phyloP scores from a whole-genome alignment of 2,329 filamentous ascomycete species.

The Hypoxylon sp. region DNA sequence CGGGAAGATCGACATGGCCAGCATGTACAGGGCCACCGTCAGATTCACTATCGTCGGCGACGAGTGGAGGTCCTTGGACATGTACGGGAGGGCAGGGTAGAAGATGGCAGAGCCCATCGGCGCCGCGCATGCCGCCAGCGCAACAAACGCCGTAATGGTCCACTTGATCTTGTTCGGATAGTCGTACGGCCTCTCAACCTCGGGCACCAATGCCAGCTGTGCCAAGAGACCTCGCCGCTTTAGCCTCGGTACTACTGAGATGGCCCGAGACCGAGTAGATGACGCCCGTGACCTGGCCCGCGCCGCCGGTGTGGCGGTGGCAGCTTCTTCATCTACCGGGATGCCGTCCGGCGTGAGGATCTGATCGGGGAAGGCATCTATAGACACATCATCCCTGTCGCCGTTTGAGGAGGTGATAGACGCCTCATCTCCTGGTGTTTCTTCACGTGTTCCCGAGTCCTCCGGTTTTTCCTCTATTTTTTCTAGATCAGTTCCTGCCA shows the following conservation, averaged over 20 bases:
- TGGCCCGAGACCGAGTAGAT: conserved; percentile 28
- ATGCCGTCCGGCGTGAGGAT: conserved; percentile 31
- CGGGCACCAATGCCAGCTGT: conserved; percentile 77
- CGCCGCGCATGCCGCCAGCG: conserved; percentile 79
- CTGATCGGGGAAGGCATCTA: conserved; percentile 32
- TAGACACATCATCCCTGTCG: conserved; percentile 24
- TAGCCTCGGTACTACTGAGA: conserved; percentile 41
- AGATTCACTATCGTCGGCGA: conserved; percentile 77
- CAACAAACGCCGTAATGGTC: conserved; percentile 82
- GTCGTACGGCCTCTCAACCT: conserved; percentile 80
- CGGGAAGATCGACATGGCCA: conserved; percentile 84
- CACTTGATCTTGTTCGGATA: conserved; percentile 84
- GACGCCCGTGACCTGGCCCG: conserved; percentile 36
- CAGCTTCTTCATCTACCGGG: conserved; percentile 38
- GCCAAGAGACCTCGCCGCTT: conserved; percentile 78
- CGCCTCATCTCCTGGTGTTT: conserved; percentile 19
- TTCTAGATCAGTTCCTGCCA: conserved; percentile 27
- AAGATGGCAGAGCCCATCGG: conserved; percentile 89
- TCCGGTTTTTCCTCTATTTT: conserved; percentile 32
- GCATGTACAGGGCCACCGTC: conserved; percentile 83
- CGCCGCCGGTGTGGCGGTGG: conserved; percentile 21
- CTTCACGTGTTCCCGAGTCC: conserved; percentile 9
- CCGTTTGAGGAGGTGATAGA: conserved; percentile 25
- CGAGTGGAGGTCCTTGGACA: conserved; percentile 71
- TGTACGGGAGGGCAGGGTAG: conserved; percentile 76